Base-by-base conservation (phyloP, 78 protist genomes). In the Tieghemostelium lacteum region DNA sequence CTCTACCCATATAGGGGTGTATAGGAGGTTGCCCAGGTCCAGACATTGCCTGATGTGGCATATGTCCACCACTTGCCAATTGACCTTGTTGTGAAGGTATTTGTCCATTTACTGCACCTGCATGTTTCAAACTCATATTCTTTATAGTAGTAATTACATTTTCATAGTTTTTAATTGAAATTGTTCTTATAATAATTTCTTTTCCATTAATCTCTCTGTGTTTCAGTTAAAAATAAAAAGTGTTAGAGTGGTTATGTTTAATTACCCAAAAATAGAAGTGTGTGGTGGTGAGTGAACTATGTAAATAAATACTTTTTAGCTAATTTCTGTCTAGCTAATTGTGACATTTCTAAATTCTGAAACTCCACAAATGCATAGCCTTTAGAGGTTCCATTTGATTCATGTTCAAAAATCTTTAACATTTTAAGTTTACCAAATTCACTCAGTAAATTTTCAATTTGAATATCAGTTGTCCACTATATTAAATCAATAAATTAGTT, bases 401-500 rank as follows among this genome's bases (percentile, higher is more conserved):
- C 86, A 31, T 86, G 54, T 24, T 86, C 92, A 57, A 75, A 74
- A 12, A 86, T 86, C 73, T 86, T 86, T 45, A 86, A 55, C 31
- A 50, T 75, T 50, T 70, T 60, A 24, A 61, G 19, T 33, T 86
- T 86, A 10, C 92, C 92, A 66, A 60, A 69, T 49, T 86, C 92
- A 34, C 61, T 36, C 26, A 75, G 65, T 39, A 71, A 5, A 16
- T 54, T 50, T 67, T 86, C 92, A 37, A 86, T 12, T n/a, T 86
- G 49, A 60, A 71, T 78, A 19, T 86, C 85, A 19, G 80, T 86
- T 86, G 92, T 86, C 92, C 92, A 86, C 87, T 78, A 16, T 58
- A n/a, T 17, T 1, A 12, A 22, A 42, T 28, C 3, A 22, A 17
- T 6, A 6, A 29, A 16, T 8, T 28, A n/a, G n/a, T n/a, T n/a